A percentile compares a stretch with the other conserved stretches of the same genome.
Conservation (phyloP, 2,329 filamentous ascomycete genomes). For the Phaeoacremonium minimum region DNA sequence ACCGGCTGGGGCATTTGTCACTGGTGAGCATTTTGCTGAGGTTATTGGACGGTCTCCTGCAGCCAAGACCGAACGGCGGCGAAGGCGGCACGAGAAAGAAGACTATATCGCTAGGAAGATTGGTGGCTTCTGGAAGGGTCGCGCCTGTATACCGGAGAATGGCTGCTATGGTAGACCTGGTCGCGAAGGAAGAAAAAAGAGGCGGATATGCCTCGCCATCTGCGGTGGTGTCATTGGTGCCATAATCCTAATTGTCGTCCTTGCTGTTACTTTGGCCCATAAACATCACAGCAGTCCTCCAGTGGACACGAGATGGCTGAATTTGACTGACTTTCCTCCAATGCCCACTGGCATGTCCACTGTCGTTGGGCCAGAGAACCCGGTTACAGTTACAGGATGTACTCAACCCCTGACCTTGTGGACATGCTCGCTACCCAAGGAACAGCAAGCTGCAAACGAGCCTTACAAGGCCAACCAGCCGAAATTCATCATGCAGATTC, state of each 20-base stretch:
- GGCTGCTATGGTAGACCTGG: conserved; percentile 63
- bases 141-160: conserved; percentile 56
- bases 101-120: conserved; percentile 53
- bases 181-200: conserved; percentile 58
- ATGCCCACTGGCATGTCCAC: conserved; percentile 82
- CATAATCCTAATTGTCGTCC: conserved; percentile 51
- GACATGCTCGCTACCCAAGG: conserved; percentile 82
- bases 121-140: conserved; percentile 62
- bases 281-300: conserved; percentile 21
- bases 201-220: conserved; percentile 55
- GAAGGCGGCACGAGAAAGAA: conserved; percentile 60
- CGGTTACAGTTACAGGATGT: conserved; percentile 62
- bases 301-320: conserved; percentile 62
- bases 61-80: conserved; percentile 44
- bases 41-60: conserved; percentile 29
- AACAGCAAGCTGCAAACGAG: conserved; percentile 60
- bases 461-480: conserved; percentile 67
- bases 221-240: conserved; percentile 45
- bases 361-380: conserved; percentile 68
- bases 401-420: conserved; percentile 70
- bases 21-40: conserved; percentile 35
- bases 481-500: conserved; percentile 75
- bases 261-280: conserved; percentile 53
- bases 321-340: conserved; percentile 79
- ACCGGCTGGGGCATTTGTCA: conserved; percentile 38